Conservation (phyloP, 2,329 filamentous ascomycete species). For the Cryphonectria naterciae region DNA sequence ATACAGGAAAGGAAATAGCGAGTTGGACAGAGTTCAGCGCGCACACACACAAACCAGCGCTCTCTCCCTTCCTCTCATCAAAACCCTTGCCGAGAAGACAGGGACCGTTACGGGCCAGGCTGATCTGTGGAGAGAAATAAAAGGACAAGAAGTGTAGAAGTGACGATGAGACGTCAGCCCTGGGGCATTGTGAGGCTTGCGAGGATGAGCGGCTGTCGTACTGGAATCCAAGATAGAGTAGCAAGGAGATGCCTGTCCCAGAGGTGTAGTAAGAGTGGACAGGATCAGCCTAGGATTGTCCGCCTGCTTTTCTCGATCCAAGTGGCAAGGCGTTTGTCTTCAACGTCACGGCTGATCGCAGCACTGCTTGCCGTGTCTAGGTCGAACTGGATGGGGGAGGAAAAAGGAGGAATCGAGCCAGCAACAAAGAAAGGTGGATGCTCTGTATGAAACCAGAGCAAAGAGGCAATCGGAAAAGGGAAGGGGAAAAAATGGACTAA, state of each 20-base stretch:
- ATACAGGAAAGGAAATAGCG: conserved; percentile 20
- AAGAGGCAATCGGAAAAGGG: not conserved
- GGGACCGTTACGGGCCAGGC: conserved; percentile 2
- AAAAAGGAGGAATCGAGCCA: not conserved
- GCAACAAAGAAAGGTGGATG: not conserved
- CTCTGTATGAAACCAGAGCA: not conserved
- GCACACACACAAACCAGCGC: not conserved
- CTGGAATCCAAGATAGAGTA: conserved; percentile 21
- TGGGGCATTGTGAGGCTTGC: conserved; percentile 27
- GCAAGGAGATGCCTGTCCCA: conserved; percentile 29
- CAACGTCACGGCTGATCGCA: conserved; percentile 19
- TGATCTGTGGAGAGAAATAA: conserved; percentile 16
- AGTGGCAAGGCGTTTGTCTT: conserved; percentile 6
- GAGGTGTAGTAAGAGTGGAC: conserved; percentile 12
- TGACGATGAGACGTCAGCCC: conserved; percentile 23
- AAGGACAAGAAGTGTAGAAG: conserved; percentile 20
- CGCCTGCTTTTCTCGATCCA: conserved; percentile 9
- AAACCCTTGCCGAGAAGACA: conserved; percentile 16
- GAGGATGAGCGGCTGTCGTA: conserved; percentile 20
- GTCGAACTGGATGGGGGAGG: not conserved
- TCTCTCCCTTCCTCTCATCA: not conserved
- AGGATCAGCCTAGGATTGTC: conserved; percentile 18
- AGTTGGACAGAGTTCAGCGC: conserved; percentile 18
- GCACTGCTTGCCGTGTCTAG: conserved; percentile 19
- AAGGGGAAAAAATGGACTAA: conserved; percentile 15